phyloP scores from a whole-genome alignment of 805 yeast species.

The Saccharomycopsis schoenii region DNA sequence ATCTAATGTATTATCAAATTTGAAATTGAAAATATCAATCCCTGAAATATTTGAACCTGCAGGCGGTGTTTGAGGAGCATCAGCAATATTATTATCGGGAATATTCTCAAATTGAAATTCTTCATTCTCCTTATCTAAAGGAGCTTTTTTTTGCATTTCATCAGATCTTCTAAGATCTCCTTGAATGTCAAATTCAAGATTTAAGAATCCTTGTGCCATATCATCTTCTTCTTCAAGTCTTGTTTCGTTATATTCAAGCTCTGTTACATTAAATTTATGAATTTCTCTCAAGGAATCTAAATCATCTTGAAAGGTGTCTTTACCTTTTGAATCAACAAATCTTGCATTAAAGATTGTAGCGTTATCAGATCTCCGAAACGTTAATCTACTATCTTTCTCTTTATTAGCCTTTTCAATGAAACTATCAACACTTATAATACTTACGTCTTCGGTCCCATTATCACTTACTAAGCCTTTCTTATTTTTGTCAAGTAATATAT shows the following conservation, averaged over 20 bases:
- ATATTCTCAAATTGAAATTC: not conserved
- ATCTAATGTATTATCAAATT: not conserved
- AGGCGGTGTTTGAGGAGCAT: not conserved
- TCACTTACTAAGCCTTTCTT: not conserved
- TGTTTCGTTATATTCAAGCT: not conserved
- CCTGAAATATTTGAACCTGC: not conserved
- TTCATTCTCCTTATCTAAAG: not conserved
- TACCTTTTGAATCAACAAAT: not conserved
- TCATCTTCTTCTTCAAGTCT: not conserved
- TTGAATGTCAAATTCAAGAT: not conserved
- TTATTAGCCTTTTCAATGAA: not conserved
- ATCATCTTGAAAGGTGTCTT: not conserved
- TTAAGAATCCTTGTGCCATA: not conserved
- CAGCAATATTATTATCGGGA: not conserved
- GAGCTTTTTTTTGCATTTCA: not conserved
- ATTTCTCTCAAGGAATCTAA: not conserved
- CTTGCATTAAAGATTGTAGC: not conserved
- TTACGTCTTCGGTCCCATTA: not conserved
- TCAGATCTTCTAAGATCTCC: not conserved
- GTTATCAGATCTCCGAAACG: not conserved
- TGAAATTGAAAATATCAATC: not conserved
- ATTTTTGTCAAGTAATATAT: not conserved
- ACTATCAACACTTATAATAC: not conserved
- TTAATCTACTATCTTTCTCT: not conserved
- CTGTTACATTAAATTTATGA: not conserved